phyloP scores from a whole-genome alignment of 108 stramenopile genomes.

The Epithemia pelagica region DNA sequence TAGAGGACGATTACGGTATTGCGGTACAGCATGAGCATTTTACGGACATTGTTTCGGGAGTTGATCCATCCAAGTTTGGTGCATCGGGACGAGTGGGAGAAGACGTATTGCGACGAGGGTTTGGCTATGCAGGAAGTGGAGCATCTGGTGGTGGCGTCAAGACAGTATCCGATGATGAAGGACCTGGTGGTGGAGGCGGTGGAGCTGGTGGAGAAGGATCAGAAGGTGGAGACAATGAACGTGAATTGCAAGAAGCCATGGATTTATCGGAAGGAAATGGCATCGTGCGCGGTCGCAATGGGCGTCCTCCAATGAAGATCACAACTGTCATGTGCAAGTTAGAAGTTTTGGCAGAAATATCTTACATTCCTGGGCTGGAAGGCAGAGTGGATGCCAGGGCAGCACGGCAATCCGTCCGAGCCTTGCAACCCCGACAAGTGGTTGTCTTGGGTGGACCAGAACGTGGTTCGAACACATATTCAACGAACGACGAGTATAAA shows the following conservation, averaged over 20 bases:
- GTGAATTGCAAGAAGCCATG: slow-evolving; percentile 62
- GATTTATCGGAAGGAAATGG: slow-evolving; percentile 84
- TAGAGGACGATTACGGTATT: slow-evolving; percentile 91
- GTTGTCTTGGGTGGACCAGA: slow-evolving; percentile 69
- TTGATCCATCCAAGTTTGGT: slow-evolving; percentile 74
- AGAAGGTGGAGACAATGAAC: slow-evolving; percentile 47
- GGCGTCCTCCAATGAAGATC: slow-evolving; percentile 76
- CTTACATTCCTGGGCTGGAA: slow-evolving; percentile 67
- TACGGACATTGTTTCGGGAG: slow-evolving; percentile 84
- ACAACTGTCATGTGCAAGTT: slow-evolving; percentile 45
- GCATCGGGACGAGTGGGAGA: slow-evolving; percentile 73
- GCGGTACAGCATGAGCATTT: slow-evolving; percentile 76
- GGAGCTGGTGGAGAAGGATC: slow-evolving; percentile 14
- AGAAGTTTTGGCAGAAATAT: slow-evolving; percentile 78
- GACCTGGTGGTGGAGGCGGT: not conserved
- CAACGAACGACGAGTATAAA: not conserved
- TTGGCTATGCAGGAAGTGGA: slow-evolving; percentile 64
- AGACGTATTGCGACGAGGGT: slow-evolving; percentile 59
- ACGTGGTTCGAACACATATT: not conserved
- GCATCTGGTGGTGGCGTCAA: slow-evolving; percentile 11
- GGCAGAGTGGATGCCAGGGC: slow-evolving; percentile 77
- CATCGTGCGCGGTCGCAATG: slow-evolving; percentile 81
- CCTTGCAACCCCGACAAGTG: slow-evolving; percentile 80
- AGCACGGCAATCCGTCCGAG: slow-evolving; percentile 78
- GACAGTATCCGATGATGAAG: slow-evolving; percentile 28